Base-by-base conservation (phyloP, 2,329 filamentous ascomycete species). In the Colletotrichum eleusines region DNA sequence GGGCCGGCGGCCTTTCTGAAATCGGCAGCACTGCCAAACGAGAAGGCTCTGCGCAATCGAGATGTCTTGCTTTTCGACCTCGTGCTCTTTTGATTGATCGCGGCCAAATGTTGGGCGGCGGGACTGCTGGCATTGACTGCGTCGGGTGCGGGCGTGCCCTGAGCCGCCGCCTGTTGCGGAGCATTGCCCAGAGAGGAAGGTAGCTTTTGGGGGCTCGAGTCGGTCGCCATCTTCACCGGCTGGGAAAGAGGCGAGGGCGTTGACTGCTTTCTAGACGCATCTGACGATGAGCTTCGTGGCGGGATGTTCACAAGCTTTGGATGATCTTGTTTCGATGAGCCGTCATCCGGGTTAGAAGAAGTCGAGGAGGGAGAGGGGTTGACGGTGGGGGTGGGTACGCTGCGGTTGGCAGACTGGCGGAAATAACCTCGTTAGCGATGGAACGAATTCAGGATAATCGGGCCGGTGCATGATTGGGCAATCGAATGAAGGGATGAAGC, bases 21-120 rank as follows among this genome's bases (percentile, higher is more conserved):
- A 78, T 99, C 96, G 11, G 95, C 94, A 51, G 95, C 94, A 79
- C 95, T 98, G 60, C 96, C 95, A 81, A 99, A 99, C 0, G 96
- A 99, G 77, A 99, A 97, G 0, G 96, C 96, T 75, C 96, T 89
- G 66, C 96, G 90, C 71, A 99, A 85, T 74, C 95, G 88, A 23
- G 93, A 95, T 2, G 92, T 93, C 82, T 98, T 98, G 82, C 91
- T 94, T 78, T 94, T 94, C 74, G 91, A 88, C 78, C 89, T 92
- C 35, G 85, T 85, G 64, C 94, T 93, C 78, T 93, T 95, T 74
- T 95, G 92, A 72, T 91, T 95, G 66, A 98, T 86, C n/a, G 95
- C 94, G 55, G 93, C 90, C 48, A 98, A 87, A 68, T 97, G 94
- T 80, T 94, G 91, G 18, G 93, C 91, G 26, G 95, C 95, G 57